Percentiles rank a stretch among this genome's conserved stretches.
Evolutionary conservation across 2,329 filamentous ascomycete species (phyloP).

Genomic region (Clarireedia hainanense): DNA sequence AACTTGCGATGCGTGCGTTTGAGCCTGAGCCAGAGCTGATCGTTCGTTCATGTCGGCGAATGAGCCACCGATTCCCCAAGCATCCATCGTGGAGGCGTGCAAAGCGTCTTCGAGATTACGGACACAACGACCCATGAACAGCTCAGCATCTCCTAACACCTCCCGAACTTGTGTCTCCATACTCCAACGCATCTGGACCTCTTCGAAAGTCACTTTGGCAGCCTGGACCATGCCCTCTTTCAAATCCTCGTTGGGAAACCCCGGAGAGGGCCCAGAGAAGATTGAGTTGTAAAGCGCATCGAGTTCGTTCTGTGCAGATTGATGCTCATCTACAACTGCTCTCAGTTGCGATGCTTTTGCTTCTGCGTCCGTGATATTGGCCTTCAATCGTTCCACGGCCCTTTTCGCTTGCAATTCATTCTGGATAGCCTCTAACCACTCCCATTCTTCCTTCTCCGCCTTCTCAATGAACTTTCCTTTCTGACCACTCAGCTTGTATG

Average conservation of each 20-base stretch:
- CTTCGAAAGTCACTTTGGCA: conserved; percentile 32
- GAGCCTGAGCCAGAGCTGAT: conserved; percentile 42
- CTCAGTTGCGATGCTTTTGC: conserved; percentile 32
- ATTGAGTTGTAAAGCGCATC: conserved; percentile 44
- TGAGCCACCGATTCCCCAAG: conserved; percentile 37
- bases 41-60: conserved; percentile 15
- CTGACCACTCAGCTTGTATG: conserved; percentile 42
- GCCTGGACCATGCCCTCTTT: conserved; percentile 33
- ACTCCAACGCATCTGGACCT: conserved; percentile 30
- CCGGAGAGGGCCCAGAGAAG: conserved; percentile 43
- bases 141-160: conserved; percentile 34
- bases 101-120: conserved; percentile 36
- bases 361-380: conserved; percentile 35
- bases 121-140: conserved; percentile 31
- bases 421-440: conserved; percentile 45
- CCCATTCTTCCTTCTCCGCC: conserved; percentile 44
- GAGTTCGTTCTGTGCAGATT: conserved; percentile 38
- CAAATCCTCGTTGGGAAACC: conserved; percentile 43
- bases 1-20: conserved; percentile 42
- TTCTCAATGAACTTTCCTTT: conserved; percentile 38
- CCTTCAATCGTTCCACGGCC: conserved; percentile 27
- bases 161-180: conserved; percentile 35
- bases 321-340: conserved; percentile 30
- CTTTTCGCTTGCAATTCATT: conserved; percentile 34
- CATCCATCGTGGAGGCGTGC: conserved; percentile 36